Evolutionary conservation across 164 flowering plant genomes (phyloP).

Genomic region (Cinnamomum micranthum): DNA sequence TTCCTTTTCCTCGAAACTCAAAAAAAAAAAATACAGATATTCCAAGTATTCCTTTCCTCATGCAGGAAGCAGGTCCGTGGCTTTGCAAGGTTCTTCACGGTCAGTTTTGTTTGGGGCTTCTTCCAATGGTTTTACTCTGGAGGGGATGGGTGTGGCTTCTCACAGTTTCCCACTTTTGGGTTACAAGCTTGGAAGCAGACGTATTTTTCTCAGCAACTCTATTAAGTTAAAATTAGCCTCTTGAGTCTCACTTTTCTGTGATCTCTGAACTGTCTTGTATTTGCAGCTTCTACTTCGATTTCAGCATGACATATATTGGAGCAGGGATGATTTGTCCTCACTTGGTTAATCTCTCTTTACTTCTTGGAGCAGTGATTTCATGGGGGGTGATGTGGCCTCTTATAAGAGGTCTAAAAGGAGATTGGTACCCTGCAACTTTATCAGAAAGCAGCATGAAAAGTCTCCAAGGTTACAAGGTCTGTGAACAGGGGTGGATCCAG

Average conservation of each 20-base stretch:
- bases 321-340: constrained; percentile 96
- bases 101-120: constrained; percentile 18
- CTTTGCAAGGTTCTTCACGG: constrained; percentile 13
- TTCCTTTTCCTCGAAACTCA: neutral
- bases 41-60: neutral
- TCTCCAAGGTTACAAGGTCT: constrained; percentile 85
- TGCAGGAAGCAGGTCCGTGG: constrained; percentile 42
- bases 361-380: constrained; percentile 82
- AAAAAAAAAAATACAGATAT: neutral
- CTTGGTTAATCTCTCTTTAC: constrained; percentile 77
- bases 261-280: constrained; percentile 1
- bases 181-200: constrained; percentile 18
- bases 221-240: neutral
- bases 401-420: constrained; percentile 56
- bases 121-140: constrained; percentile 24
- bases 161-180: constrained; percentile 20
- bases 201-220: neutral
- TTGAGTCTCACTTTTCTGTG: neutral
- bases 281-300: constrained; percentile 85
- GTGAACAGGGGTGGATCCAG: no score
- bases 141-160: constrained; percentile 21
- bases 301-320: constrained; percentile 76
- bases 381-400: constrained; percentile 98
- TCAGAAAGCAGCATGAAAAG: constrained; percentile 82
- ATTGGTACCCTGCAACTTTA: constrained; percentile 59